Percentiles rank a stretch among this genome's conserved stretches.
Conservation (phyloP, 2,329 filamentous ascomycete genomes). For the Aschersonia sp. region DNA sequence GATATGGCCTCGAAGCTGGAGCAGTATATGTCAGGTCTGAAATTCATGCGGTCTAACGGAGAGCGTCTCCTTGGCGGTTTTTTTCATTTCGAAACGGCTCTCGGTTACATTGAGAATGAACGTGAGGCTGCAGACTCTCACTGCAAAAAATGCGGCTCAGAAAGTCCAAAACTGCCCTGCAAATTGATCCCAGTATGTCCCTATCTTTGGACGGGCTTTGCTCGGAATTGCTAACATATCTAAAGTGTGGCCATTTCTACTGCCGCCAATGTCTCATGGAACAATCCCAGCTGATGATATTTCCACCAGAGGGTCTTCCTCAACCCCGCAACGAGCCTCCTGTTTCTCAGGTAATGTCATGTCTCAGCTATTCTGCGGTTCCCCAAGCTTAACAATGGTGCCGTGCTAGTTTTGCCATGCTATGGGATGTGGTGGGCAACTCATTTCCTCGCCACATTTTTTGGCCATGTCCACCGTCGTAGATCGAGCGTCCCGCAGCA, state of each 20-base stretch:
- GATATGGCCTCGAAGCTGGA: not conserved
- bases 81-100: conserved; percentile 7
- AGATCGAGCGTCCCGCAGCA: not conserved
- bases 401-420: too few relatives aligned
- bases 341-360: too few relatives aligned
- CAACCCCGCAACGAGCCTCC: not conserved
- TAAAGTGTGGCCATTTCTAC: conserved; percentile 20
- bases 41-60: not conserved
- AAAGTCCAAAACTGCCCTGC: not conserved
- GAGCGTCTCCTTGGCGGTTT: conserved; percentile 7
- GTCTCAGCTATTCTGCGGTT: too few relatives aligned
- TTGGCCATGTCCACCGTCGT: too few relatives aligned
- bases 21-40: conserved; percentile 6
- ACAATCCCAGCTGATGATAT: not conserved
- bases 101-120: conserved; percentile 7
- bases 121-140: not conserved
- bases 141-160: conserved; percentile 5
- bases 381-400: too few relatives aligned
- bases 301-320: not conserved
- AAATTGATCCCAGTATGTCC: not conserved
- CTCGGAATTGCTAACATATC: not conserved
- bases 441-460: too few relatives aligned
- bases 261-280: conserved; percentile 12
- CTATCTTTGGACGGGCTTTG: not conserved
- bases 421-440: too few relatives aligned